These are phyloP conservation scores for Rosa chinensis DNA, from an alignment of 306 rosid genomes.

Conservation along the genomic window DNA sequence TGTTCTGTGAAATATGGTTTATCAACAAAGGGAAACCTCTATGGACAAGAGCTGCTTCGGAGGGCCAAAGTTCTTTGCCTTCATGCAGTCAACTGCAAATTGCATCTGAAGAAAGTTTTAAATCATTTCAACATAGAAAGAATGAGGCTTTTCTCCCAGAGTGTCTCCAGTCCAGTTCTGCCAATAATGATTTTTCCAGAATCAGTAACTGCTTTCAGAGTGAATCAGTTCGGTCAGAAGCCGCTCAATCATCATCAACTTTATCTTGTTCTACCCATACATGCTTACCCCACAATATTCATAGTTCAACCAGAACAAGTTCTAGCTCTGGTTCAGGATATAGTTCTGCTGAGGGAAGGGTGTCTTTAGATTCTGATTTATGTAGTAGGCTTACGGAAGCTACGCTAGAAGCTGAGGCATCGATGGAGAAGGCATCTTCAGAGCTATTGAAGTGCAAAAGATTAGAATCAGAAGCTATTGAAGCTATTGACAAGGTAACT, in stretches of 20 bases:
- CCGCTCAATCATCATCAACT: slow-evolving; percentile 34
- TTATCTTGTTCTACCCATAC: slow-evolving; percentile 23
- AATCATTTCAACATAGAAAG: slow-evolving; percentile 41
- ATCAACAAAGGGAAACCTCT: slow-evolving; percentile 70
- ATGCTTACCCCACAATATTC: slow-evolving; percentile 20
- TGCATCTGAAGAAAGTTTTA: slow-evolving; percentile 31
- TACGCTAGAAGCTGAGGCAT: slow-evolving; percentile 49
- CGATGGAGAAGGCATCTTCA: slow-evolving; percentile 35
- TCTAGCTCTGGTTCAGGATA: slow-evolving; percentile 42
- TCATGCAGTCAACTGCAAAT: slow-evolving; percentile 40
- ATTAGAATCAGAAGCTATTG: slow-evolving; percentile 60
- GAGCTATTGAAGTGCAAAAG: slow-evolving; percentile 42
- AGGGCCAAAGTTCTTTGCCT: slow-evolving; percentile 43
- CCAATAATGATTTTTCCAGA: slow-evolving; percentile 30
- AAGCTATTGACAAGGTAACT: slow-evolving; percentile 62
- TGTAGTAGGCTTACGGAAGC: slow-evolving; percentile 44
- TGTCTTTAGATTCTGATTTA: slow-evolving; percentile 34
- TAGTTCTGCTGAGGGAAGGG: slow-evolving; percentile 41
- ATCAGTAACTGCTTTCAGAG: slow-evolving; percentile 33
- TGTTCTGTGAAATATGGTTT: slow-evolving; percentile 84
- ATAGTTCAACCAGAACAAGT: slow-evolving; percentile 24
- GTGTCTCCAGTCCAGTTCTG: slow-evolving; percentile 37
- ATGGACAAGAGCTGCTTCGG: slow-evolving; percentile 82
- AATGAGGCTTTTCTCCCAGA: slow-evolving; percentile 32
- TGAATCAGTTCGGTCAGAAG: slow-evolving; percentile 34